Conservation (phyloP, 2,329 filamentous ascomycete species). For the Lasiodiplodia theobromae region DNA sequence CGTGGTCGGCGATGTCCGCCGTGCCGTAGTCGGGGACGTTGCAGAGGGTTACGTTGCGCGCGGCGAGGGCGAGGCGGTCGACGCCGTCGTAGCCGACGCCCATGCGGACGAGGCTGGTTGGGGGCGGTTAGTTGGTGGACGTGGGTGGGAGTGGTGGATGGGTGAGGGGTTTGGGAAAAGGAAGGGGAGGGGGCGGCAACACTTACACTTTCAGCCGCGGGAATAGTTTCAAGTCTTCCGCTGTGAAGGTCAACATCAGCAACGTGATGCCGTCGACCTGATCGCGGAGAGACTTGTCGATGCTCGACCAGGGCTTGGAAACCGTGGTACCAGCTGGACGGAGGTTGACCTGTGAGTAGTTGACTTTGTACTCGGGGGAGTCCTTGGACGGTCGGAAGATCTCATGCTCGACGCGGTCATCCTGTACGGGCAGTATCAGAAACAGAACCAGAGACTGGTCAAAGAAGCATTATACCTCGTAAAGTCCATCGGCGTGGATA, state of each 20-base stretch:
- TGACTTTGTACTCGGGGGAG: neutral
- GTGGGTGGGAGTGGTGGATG: neutral
- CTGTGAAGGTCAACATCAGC: neutral
- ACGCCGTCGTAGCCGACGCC: constrained; percentile 4
- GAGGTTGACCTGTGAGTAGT: neutral
- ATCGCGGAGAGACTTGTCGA: neutral
- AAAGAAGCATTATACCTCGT: neutral
- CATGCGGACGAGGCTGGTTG: neutral
- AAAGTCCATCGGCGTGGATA: neutral
- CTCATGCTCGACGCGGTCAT: neutral
- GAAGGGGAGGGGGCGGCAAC: neutral
- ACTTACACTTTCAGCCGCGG: neutral
- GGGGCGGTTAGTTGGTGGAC: no score
- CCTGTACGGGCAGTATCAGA: neutral
- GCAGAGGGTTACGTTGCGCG: neutral
- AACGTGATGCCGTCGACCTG: neutral
- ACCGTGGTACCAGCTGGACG: neutral
- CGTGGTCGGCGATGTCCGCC: neutral
- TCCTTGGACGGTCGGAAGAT: neutral
- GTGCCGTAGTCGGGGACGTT: neutral
- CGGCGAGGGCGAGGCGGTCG: neutral
- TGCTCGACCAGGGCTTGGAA: neutral
- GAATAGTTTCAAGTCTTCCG: neutral
- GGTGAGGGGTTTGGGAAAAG: no score
- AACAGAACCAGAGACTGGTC: neutral